Evolutionary conservation across 441 rosid genomes (phyloP).

Genomic region (Erodium moschatum): DNA sequence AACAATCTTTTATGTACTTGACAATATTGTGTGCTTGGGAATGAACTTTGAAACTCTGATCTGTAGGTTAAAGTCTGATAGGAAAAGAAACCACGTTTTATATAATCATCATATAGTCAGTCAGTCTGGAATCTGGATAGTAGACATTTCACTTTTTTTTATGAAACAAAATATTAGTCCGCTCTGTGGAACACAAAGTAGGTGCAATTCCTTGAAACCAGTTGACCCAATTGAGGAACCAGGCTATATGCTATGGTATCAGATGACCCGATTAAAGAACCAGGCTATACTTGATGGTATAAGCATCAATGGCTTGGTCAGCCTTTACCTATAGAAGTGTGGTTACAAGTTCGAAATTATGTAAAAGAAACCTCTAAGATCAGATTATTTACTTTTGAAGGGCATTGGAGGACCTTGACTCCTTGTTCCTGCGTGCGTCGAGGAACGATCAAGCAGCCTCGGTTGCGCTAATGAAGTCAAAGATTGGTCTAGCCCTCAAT

Average conservation of each 20-base stretch:
- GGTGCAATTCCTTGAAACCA: not conserved
- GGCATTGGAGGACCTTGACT: conserved; percentile 63
- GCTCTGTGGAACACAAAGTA: too few relatives aligned
- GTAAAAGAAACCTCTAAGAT: not conserved
- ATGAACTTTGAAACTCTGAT: too few relatives aligned
- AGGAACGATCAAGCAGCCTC: conserved; percentile 61
- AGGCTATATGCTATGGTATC: not conserved
- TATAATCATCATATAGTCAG: not conserved
- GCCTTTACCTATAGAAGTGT: not conserved
- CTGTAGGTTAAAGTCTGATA: not conserved
- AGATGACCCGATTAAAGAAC: too few relatives aligned
- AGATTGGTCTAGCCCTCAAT: conserved; percentile 41
- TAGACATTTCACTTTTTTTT: not conserved
- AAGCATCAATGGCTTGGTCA: too few relatives aligned
- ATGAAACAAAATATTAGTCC: not conserved
- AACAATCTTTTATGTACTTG: too few relatives aligned
- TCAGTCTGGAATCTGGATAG: not conserved
- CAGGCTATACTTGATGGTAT: too few relatives aligned
- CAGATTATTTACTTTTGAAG: conserved; percentile 22
- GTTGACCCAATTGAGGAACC: not conserved
- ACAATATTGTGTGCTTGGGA: too few relatives aligned
- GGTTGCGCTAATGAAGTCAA: conserved; percentile 48
- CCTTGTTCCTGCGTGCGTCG: conserved; percentile 57
- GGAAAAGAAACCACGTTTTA: too few relatives aligned
- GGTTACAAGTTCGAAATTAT: not conserved